Percentiles rank a stretch among this genome's conserved stretches.
Evolutionary conservation across 192 early-diverging fungal genomes (phyloP).

Genomic region (Dispira simplex): DNA sequence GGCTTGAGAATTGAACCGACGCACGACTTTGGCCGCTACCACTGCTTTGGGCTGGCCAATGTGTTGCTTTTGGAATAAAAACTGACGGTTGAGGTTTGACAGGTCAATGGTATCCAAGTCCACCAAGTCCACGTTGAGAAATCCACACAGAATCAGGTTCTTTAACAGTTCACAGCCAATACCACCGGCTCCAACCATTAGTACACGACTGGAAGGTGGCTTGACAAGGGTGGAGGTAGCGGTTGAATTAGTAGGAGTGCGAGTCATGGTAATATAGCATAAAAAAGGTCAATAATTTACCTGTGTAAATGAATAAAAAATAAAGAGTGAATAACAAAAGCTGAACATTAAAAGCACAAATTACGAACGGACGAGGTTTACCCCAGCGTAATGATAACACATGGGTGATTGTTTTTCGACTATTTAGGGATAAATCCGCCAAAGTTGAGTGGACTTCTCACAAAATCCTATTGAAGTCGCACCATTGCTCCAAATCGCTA

Average conservation of each 20-base stretch:
- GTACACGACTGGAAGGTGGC: slow-evolving; percentile 18
- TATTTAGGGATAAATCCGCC: too few species aligned
- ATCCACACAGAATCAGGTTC: slow-evolving; percentile 80
- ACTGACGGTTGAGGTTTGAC: slow-evolving; percentile 98
- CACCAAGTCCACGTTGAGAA: slow-evolving; percentile 67
- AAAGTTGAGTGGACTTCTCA: too few species aligned
- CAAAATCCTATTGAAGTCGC: too few species aligned
- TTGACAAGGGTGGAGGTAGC: not conserved
- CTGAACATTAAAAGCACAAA: too few species aligned
- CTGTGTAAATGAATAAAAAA: too few species aligned
- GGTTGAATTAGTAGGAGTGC: not conserved
- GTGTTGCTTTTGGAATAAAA: slow-evolving; percentile 90
- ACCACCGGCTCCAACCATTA: slow-evolving; percentile 79
- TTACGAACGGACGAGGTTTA: too few species aligned
- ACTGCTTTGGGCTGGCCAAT: slow-evolving; percentile 85
- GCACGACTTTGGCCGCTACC: slow-evolving; percentile 71
- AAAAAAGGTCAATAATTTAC: too few species aligned
- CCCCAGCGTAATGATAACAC: too few species aligned
- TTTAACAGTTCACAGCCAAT: slow-evolving; percentile 99
- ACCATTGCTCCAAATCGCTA: too few species aligned
- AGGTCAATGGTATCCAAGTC: slow-evolving; percentile 98
- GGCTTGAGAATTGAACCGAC: slow-evolving; percentile 67
- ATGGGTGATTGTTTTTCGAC: too few species aligned
- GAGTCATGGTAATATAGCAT: too few species aligned
- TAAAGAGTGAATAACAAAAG: too few species aligned